Percentiles rank a stretch among this genome's conserved stretches.
Conservation (phyloP, 1,284 basidiomycete genomes). For the Trametes pubescens region DNA sequence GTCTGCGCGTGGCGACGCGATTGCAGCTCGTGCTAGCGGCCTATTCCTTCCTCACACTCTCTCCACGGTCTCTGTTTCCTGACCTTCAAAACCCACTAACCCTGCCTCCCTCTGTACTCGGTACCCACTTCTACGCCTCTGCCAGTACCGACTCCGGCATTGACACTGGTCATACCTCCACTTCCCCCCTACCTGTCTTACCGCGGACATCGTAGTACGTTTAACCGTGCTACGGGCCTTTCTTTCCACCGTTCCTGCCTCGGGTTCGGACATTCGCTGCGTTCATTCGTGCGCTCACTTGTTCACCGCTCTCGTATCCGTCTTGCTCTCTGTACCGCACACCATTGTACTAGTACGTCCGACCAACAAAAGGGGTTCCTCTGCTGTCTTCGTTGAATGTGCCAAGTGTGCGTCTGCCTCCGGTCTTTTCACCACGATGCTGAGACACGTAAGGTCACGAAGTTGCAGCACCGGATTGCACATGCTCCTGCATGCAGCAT, state of each 20-base stretch:
- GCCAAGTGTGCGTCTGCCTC: neutral
- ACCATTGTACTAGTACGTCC: constrained; percentile 37
- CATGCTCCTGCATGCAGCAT: neutral
- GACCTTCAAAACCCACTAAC: neutral
- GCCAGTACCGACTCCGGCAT: too few relatives aligned
- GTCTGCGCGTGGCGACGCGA: neutral
- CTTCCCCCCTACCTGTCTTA: neutral
- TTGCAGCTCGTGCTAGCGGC: neutral
- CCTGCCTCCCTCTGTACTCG: neutral
- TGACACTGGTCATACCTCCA: too few relatives aligned
- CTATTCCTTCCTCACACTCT: neutral
- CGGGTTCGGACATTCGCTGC: neutral
- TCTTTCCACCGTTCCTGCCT: neutral
- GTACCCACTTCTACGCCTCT: too few relatives aligned
- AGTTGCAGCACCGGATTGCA: too few relatives aligned
- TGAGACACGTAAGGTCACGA: too few relatives aligned
- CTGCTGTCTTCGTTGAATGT: neutral
- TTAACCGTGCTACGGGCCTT: neutral
- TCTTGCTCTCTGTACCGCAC: constrained; percentile 31
- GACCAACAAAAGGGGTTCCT: constrained; percentile 18
- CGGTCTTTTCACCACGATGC: neutral
- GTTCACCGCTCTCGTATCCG: constrained; percentile 13
- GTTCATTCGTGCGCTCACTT: constrained; percentile 11
- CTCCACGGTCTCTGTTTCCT: neutral
- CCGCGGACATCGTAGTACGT: neutral